These are phyloP conservation scores for Chlamydomonas sphaeroides DNA, from an alignment of 139 green algal species.

Conservation along the genomic window DNA sequence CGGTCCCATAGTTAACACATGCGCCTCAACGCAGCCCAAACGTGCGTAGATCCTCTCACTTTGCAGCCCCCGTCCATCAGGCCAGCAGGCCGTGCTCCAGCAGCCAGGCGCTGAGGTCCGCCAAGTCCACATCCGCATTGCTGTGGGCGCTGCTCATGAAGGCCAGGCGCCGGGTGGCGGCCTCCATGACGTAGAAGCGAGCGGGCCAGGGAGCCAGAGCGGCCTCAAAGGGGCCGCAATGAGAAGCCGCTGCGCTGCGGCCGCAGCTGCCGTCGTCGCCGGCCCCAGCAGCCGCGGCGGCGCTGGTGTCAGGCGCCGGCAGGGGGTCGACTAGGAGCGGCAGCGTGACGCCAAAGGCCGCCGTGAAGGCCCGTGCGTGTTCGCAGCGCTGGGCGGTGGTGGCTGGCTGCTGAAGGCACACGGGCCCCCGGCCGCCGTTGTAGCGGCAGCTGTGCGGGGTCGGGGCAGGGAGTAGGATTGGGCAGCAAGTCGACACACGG, in stretches of 20 bases:
- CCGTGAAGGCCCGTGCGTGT: neutral
- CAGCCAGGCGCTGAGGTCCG: too few relatives aligned
- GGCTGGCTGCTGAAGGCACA: neutral
- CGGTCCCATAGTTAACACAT: too few relatives aligned
- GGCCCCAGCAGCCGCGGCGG: too few relatives aligned
- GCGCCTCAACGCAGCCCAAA: too few relatives aligned
- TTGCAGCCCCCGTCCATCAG: too few relatives aligned
- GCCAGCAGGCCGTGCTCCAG: too few relatives aligned
- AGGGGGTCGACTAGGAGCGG: slow-evolving; percentile 30
- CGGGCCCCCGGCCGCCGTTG: slow-evolving; percentile 10
- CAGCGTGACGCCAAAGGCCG: slow-evolving; percentile 6
- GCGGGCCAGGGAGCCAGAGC: slow-evolving; percentile 31
- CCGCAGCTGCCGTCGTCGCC: neutral
- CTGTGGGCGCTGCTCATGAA: neutral
- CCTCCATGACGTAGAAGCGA: slow-evolving; percentile 32
- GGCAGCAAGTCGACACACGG: too few relatives aligned
- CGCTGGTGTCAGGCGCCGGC: neutral
- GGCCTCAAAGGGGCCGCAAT: slow-evolving; percentile 19
- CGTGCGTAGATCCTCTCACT: too few relatives aligned
- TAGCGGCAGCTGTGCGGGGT: slow-evolving; percentile 30
- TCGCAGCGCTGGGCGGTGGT: slow-evolving; percentile 7
- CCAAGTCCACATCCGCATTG: too few relatives aligned
- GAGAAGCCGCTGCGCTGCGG: too few relatives aligned
- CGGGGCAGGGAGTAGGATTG: too few relatives aligned
- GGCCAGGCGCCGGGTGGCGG: neutral